Percentiles rank a stretch among this genome's conserved stretches.
Conservation (phyloP, 2,329 filamentous ascomycete species). For the Fragosphaeria purpurea region DNA sequence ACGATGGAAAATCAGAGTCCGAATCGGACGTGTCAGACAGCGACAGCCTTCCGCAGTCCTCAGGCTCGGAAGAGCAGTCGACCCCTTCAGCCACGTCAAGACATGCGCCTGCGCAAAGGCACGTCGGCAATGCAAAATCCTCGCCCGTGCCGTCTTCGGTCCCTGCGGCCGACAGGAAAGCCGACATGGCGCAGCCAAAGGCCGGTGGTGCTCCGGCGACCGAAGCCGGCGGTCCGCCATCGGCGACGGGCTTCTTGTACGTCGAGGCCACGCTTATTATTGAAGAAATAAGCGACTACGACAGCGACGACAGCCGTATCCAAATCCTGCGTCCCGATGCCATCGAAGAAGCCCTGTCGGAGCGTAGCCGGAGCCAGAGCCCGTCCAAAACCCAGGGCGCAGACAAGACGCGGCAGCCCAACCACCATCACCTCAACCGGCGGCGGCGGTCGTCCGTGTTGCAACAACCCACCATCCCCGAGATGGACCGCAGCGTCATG, state of each 20-base stretch:
- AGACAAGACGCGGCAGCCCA: no score
- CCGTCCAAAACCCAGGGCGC: conserved; percentile 23
- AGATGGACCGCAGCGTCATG: conserved; percentile 34
- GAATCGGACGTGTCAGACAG: conserved; percentile 17
- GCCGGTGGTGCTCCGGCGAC: no score
- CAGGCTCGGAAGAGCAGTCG: conserved; percentile 4
- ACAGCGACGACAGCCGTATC: conserved; percentile 32
- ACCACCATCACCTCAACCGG: background rate
- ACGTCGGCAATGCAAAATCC: background rate
- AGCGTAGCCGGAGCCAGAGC: conserved; percentile 1
- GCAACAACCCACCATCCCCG: conserved; percentile 9
- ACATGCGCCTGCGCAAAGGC: conserved; percentile 2
- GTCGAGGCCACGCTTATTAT: conserved; percentile 25
- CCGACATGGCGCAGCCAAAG: no score
- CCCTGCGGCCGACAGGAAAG: background rate
- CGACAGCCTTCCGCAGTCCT: conserved; percentile 14
- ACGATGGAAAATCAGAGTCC: conserved; percentile 6
- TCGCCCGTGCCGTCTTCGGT: background rate
- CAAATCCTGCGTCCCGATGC: conserved; percentile 33
- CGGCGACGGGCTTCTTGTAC: no score
- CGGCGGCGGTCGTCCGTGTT: conserved; percentile 2
- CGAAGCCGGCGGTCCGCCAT: no score
- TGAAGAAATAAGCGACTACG: conserved; percentile 36
- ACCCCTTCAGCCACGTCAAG: conserved; percentile 1
- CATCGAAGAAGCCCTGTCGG: conserved; percentile 32